Conservation (phyloP, 2,329 filamentous ascomycete genomes). For the Exophiala sideris region DNA sequence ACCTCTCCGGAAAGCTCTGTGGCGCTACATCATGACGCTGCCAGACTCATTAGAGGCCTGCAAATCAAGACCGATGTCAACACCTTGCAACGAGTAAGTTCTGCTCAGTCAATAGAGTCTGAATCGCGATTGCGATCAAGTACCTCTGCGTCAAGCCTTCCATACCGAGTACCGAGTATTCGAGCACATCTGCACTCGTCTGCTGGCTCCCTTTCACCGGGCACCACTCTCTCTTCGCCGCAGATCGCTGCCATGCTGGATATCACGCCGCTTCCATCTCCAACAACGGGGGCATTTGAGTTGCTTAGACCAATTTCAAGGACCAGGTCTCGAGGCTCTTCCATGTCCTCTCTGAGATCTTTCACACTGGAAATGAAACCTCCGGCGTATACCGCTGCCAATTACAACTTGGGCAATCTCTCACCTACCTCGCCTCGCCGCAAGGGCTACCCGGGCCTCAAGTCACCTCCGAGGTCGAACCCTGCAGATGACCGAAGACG, state of each 20-base stretch:
- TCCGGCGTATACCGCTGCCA: constrained; percentile 9
- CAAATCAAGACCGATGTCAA: constrained; percentile 27
- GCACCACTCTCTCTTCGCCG: constrained; percentile 68
- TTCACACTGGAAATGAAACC: constrained; percentile 29
- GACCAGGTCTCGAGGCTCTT: constrained; percentile 44
- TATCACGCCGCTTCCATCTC: constrained; percentile 75
- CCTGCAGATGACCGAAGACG: constrained; percentile 23
- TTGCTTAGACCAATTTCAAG: constrained; percentile 57
- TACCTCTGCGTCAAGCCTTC: constrained; percentile 42
- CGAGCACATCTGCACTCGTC: constrained; percentile 41
- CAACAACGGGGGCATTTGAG: constrained; percentile 66
- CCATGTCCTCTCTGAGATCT: constrained; percentile 40
- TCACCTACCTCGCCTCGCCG: constrained; percentile 31
- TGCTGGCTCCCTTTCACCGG: constrained; percentile 52
- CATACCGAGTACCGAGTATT: constrained; percentile 44
- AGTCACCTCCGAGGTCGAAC: constrained; percentile 27
- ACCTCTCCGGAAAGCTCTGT: constrained; percentile 1
- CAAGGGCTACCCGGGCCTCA: constrained; percentile 41
- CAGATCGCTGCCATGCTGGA: constrained; percentile 73
- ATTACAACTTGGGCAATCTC: background rate
- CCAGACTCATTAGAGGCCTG: constrained; percentile 23
- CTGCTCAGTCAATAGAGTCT: constrained; percentile 21
- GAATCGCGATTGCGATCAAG: constrained; percentile 40
- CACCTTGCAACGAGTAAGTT: constrained; percentile 14
- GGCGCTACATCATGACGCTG: constrained; percentile 16